Base-by-base conservation (phyloP, 2,329 filamentous ascomycete genomes). In the Paradendryphiella salina region DNA sequence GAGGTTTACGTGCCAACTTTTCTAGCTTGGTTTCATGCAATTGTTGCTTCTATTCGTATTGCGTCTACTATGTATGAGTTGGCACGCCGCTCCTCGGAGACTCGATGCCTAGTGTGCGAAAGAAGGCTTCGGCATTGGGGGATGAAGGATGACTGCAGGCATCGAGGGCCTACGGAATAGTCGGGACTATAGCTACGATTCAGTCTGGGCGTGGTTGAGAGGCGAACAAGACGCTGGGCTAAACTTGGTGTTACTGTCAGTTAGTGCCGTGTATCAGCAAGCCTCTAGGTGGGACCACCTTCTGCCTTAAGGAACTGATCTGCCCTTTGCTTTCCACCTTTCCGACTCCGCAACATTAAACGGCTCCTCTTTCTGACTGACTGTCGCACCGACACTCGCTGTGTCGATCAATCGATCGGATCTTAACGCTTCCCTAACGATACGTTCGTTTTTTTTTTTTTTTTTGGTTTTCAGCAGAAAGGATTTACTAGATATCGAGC, bases 241-340 rank as follows among this genome's bases (percentile, higher is more conserved):
- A 15, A 32, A 20, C 39, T 52, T 55, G 47, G 56, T 56, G 54
- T 59, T 57, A 50, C 50, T 47, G 36, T 37, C 37, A 39, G 37
- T 42, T 51, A 46, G 56, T 46, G 46, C 52, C 39, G 35, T 53
- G 56, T 56, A 52, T 54, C 54, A 52, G 43, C 44, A 50, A 23
- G 35, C 35, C 46, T 40, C 21, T 26, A 34, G 41, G 29, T 35
- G 23, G 23, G 34, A 46, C 41, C 50, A 46, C 50, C 56, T 46
- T 43, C 44, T 53, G 57, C 52, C 57, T 60, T 57, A 50, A 60
- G 50, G 38, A 26, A 18, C 44, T n/a, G 26, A 52, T 52, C 43
- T 42, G 39, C 49, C 40, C 36, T 34, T 48, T 31, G 26, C 41
- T 37, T 32, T 4, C 35, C 37, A 17, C 18, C 31, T 36, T 36